Evolutionary conservation across 305 asterid genomes (phyloP).

Genomic region (Fraxinus albicans): DNA sequence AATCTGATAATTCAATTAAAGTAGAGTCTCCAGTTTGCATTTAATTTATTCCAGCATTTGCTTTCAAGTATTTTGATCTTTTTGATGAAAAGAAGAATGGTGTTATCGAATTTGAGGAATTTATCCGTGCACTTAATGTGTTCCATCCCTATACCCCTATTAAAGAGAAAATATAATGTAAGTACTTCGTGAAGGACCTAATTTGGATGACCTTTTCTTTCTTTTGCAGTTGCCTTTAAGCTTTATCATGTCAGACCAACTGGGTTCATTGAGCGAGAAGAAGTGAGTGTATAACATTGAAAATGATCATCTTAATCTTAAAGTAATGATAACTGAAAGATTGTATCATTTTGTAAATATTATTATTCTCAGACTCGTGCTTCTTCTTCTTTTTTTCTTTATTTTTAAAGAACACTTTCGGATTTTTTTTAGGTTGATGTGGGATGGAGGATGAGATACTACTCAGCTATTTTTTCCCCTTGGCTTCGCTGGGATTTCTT

Average conservation of each 20-base stretch:
- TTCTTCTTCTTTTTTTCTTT: not conserved
- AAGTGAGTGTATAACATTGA: slow-evolving; percentile 41
- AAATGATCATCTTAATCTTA: not conserved
- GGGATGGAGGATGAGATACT: too few species aligned
- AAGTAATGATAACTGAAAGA: not conserved
- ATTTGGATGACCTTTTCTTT: slow-evolving; percentile 18
- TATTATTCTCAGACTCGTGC: too few species aligned
- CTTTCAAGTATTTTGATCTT: slow-evolving; percentile 60
- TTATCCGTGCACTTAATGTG: slow-evolving; percentile 60
- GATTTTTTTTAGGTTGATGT: too few species aligned
- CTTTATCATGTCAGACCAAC: slow-evolving; percentile 84
- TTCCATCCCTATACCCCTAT: slow-evolving; percentile 71
- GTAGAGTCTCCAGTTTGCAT: slow-evolving; percentile 1
- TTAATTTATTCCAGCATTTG: slow-evolving; percentile 4
- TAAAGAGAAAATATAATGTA: slow-evolving; percentile 49
- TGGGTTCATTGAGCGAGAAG: slow-evolving; percentile 89
- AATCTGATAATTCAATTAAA: not conserved
- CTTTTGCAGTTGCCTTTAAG: slow-evolving; percentile 71
- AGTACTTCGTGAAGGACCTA: not conserved
- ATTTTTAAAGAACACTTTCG: too few species aligned
- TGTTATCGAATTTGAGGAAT: slow-evolving; percentile 74
- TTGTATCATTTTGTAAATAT: not conserved
- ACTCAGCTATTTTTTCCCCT: slow-evolving; percentile 53
- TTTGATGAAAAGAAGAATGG: slow-evolving; percentile 78
- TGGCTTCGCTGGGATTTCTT: slow-evolving; percentile 9